Evolutionary conservation across 2,329 filamentous ascomycete species (phyloP), one percentile per base, ranked within the genome.

Genomic region (Bipolaris gigantea): DNA sequence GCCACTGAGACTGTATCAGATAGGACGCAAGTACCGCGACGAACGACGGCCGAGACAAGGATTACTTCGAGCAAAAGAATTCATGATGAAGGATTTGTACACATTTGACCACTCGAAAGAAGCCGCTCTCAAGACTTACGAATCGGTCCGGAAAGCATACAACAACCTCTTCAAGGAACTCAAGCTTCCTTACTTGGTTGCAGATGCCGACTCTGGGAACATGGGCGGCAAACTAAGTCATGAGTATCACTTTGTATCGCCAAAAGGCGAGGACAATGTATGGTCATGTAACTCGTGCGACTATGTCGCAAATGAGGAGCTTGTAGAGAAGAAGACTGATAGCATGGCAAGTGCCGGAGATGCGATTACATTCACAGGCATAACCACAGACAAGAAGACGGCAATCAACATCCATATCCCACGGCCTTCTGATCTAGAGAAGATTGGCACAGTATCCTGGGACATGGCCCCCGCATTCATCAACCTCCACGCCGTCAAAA

Each of bases 1-100:
- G 8, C 94, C 94, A 0, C 73, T 97, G 21, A 84, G 92, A 39
- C 77, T 99, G 0, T 99, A 97, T 68, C 94, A 99, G 72, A 94
- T 94, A 44, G 87, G 90, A 27, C 85, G 93, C 42, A 99, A 99
- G 74, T 99, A 97, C 69, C 86, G 94, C 44, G 94, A 99, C 76
- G 94, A 99, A 75, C 83, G 88, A 52, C 84, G 94, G 23, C 94
- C 94, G 18, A 85, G 94, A 30, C 90, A 96, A 64, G 94, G 94
- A 11, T 80, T 99, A 2, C 79, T 99, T 8, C 86, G 94, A 9
- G 89, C 90, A 0, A 86, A 92, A 57, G 94, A 99, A 69, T 99
- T 99, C 66, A 77, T 91, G 63, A 99, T 99, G 94, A 99, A 99
- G 75, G 94, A 99, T 73, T 82, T 99, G 1, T 99, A 99, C 73